These are phyloP conservation scores for Helicocarpus griseus DNA, from an alignment of 2,329 filamentous ascomycete genomes.

Conservation along the genomic window DNA sequence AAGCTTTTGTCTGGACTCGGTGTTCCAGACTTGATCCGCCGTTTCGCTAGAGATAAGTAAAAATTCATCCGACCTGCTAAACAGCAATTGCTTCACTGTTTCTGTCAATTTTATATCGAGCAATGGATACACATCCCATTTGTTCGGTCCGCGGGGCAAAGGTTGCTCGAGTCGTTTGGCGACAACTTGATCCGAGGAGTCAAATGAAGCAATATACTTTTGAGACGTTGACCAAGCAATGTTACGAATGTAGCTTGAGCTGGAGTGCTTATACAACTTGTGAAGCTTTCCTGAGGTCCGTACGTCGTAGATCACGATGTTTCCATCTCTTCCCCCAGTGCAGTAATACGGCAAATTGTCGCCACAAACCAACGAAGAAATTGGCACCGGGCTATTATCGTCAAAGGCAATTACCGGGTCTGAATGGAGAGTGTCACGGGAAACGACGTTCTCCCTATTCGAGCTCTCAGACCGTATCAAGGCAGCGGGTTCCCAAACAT, in stretches of 20 bases:
- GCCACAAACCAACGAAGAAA: conserved; percentile 2
- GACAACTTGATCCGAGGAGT: conserved; percentile 7
- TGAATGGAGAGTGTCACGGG: neutral
- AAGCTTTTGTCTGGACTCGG: conserved; percentile 4
- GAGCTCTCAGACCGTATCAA: conserved; percentile 14
- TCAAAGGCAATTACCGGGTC: neutral
- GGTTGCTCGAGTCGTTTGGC: conserved; percentile 6
- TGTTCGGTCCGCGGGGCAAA: neutral
- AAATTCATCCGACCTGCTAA: conserved; percentile 3
- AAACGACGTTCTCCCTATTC: conserved; percentile 9
- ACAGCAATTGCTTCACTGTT: conserved; percentile 5
- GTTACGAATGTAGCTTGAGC: neutral
- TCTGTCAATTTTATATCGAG: conserved; percentile 4
- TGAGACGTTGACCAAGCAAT: conserved; percentile 8
- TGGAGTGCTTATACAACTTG: conserved; percentile 5
- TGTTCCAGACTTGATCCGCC: conserved; percentile 4
- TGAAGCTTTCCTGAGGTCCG: conserved; percentile 1
- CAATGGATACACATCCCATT: conserved; percentile 8
- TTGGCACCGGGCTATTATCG: neutral
- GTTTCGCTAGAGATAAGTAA: conserved; percentile 5
- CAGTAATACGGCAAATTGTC: conserved; percentile 11
- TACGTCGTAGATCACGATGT: conserved; percentile 12
- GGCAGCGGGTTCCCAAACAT: conserved; percentile 22
- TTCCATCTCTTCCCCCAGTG: conserved; percentile 16
- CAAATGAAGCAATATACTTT: conserved; percentile 11